Percentiles rank a stretch among this genome's conserved stretches.
Evolutionary conservation across 2,329 filamentous ascomycete genomes (phyloP).

Genomic region (Setomelanomma holmii): DNA sequence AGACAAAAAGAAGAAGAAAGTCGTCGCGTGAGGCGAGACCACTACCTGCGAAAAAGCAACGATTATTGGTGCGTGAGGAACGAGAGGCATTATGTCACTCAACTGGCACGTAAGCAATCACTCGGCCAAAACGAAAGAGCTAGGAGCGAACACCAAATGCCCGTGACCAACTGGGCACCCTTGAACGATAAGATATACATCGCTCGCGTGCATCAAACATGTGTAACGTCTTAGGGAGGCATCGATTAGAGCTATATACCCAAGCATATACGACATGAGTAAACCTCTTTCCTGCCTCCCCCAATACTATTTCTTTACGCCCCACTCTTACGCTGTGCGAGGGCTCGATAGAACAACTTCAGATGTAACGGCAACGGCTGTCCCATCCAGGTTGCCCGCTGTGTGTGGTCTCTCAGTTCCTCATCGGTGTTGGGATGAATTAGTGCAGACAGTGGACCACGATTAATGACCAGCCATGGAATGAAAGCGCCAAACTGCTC

Average conservation of each 20-base stretch:
- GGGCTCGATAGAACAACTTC: conserved; percentile 53
- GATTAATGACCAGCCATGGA: conserved; percentile 81
- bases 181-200: no score
- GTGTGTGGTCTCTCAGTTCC: conserved; percentile 67
- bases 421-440: conserved; percentile 84
- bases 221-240: no score
- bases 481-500: conserved; percentile 89
- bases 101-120: no score
- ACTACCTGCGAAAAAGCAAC: no score
- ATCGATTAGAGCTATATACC: background rate
- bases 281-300: background rate
- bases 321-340: background rate
- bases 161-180: no score
- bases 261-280: background rate
- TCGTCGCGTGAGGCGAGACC: conserved; percentile 28
- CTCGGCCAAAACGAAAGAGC: no score
- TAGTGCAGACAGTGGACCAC: conserved; percentile 79
- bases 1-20: conserved; percentile 74
- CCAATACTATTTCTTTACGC: background rate
- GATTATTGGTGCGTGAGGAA: no score
- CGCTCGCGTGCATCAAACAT: no score
- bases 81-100: no score
- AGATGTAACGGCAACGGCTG: conserved; percentile 68
- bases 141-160: no score
- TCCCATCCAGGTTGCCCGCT: conserved; percentile 78